Evolutionary conservation across 1,284 basidiomycete species (phyloP).

Genomic region (Cutaneotrichosporon dermatis): DNA sequence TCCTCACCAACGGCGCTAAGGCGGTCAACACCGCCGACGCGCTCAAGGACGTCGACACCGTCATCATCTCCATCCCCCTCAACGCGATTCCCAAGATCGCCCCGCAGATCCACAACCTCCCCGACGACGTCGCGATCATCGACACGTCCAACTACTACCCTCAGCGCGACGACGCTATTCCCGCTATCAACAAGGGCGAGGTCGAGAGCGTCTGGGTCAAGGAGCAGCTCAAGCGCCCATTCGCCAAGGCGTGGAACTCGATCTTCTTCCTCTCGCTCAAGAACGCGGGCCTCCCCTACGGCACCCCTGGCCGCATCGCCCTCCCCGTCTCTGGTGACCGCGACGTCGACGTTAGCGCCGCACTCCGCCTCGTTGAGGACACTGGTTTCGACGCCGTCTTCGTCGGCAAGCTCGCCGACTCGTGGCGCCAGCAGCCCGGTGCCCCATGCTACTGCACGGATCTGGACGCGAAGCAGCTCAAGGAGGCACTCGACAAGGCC

Average conservation of each 20-base stretch:
- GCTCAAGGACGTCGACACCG: conserved; percentile 2
- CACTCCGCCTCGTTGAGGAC: not conserved
- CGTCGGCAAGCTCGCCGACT: not conserved
- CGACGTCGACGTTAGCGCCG: not conserved
- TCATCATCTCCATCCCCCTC: conserved; percentile 1
- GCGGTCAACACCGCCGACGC: not conserved
- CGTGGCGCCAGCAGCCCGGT: conserved; percentile 8
- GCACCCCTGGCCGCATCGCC: not conserved
- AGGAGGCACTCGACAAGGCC: not conserved
- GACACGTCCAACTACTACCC: conserved; percentile 10
- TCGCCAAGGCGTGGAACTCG: conserved; percentile 6
- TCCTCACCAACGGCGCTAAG: not conserved
- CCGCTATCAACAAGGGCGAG: not conserved
- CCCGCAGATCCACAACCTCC: not conserved
- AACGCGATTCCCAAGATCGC: not conserved
- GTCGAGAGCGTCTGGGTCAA: conserved; percentile 1
- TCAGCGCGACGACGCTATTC: not conserved
- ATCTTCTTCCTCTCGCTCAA: not conserved
- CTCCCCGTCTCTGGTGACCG: not conserved
- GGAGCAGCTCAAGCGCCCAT: conserved; percentile 1
- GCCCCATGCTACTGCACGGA: conserved; percentile 3
- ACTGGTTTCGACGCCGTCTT: not conserved
- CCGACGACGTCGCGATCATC: not conserved
- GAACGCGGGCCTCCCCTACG: not conserved
- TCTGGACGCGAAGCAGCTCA: not conserved